phyloP scores from a whole-genome alignment of 441 rosid species.

The Populus hybrid region DNA sequence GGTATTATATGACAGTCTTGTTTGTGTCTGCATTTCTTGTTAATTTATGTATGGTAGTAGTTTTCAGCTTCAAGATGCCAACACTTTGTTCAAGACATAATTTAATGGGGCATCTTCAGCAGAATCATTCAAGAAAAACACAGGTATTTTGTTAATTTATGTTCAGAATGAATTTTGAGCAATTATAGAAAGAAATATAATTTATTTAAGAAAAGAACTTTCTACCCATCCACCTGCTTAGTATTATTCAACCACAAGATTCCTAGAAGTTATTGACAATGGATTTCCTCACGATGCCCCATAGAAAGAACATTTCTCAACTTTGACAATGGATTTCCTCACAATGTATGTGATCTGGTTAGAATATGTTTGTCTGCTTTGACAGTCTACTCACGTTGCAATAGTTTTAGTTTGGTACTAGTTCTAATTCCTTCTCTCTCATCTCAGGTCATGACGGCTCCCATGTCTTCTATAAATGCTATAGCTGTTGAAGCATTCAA shows the following conservation, averaged over 20 bases:
- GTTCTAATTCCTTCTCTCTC: conserved; percentile 2
- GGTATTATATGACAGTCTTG: background rate
- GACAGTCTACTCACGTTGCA: background rate
- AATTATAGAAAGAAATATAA: no score
- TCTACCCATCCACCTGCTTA: no score
- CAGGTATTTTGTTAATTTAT: no score
- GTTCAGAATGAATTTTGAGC: no score
- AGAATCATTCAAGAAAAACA: no score
- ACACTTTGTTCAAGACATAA: background rate
- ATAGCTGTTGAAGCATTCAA: conserved; percentile 90
- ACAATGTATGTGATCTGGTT: conserved; percentile 45
- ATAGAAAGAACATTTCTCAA: background rate
- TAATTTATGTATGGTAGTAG: background rate
- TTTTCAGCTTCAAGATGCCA: background rate
- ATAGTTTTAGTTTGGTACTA: conserved; percentile 3
- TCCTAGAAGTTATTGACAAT: no score
- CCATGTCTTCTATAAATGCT: conserved; percentile 67
- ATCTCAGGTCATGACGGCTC: conserved; percentile 82
- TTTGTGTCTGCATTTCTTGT: background rate
- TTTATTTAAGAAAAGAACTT: no score
- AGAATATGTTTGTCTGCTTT: conserved; percentile 17
- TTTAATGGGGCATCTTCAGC: no score
- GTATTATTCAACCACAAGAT: no score
- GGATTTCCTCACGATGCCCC: background rate
- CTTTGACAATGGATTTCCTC: conserved; percentile 59